Evolutionary conservation across 768 basidiomycete species (phyloP).

Genomic region (Cyathus striatus): DNA sequence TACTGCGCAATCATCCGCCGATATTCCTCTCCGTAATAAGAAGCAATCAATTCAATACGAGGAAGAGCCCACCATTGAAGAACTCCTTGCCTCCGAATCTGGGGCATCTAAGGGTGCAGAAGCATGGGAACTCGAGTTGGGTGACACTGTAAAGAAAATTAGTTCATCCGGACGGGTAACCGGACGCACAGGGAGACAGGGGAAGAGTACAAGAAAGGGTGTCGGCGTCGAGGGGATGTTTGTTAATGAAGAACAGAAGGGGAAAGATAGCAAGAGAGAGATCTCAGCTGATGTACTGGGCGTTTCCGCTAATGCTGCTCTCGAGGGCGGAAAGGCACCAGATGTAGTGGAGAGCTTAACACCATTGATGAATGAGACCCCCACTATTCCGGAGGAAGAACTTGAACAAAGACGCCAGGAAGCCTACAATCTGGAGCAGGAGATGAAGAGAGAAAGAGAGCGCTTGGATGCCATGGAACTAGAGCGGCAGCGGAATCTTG

Average conservation of each 20-base stretch:
- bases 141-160: slow-evolving; percentile 20
- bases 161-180: background rate
- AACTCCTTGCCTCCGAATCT: slow-evolving; percentile 9
- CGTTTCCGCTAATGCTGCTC: too few species aligned
- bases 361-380: too few species aligned
- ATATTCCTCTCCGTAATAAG: background rate
- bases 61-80: slow-evolving; percentile 14
- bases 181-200: background rate
- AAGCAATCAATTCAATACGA: background rate
- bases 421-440: too few species aligned
- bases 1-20: background rate
- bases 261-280: too few species aligned
- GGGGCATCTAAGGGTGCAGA: slow-evolving; percentile 11
- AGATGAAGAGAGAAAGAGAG: too few species aligned
- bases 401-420: too few species aligned
- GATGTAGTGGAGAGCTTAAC: background rate
- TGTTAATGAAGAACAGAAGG: too few species aligned
- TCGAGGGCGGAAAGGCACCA: background rate
- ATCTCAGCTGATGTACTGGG: too few species aligned
- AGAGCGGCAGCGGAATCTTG: slow-evolving; percentile 3
- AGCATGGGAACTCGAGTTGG: slow-evolving; percentile 23
- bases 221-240: background rate
- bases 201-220: background rate
- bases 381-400: too few species aligned
- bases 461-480: too few species aligned